Conservation (phyloP, 1,284 basidiomycete species). For the Fomes fomentarius region DNA sequence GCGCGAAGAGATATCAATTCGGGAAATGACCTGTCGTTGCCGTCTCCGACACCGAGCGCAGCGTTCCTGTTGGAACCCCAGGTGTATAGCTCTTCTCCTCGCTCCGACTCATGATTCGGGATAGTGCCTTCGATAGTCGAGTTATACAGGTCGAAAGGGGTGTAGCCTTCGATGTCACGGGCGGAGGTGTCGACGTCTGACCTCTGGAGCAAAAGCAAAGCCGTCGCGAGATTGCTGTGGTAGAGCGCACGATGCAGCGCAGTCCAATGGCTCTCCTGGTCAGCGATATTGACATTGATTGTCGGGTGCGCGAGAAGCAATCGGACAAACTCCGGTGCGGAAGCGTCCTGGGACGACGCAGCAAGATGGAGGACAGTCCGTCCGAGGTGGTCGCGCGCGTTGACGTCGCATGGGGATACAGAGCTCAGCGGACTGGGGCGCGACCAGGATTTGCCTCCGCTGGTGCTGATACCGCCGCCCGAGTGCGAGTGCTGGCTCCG, state of each 20-base stretch:
- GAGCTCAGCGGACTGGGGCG: conserved; percentile 49
- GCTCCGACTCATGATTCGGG: conserved; percentile 45
- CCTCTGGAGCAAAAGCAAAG: conserved; percentile 76
- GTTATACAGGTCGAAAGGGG: conserved; percentile 94
- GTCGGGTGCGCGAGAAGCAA: conserved; percentile 80
- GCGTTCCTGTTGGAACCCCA: conserved; percentile 95
- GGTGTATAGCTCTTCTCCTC: conserved; percentile 72
- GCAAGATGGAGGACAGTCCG: conserved; percentile 88
- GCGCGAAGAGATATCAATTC: conserved; percentile 70
- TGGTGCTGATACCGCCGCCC: conserved; percentile 40
- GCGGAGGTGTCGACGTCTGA: conserved; percentile 74
- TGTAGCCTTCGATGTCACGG: conserved; percentile 91
- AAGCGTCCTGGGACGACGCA: conserved; percentile 59
- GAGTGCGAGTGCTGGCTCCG: conserved; percentile 22
- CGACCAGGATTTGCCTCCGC: conserved; percentile 70
- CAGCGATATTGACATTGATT: conserved; percentile 83
- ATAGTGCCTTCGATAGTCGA: conserved; percentile 79
- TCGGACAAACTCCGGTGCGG: conserved; percentile 79
- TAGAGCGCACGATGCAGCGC: conserved; percentile 93
- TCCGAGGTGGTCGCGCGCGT: conserved; percentile 73
- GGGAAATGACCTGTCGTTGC: conserved; percentile 78
- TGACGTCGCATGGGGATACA: conserved; percentile 58
- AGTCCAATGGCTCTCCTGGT: conserved; percentile 90
- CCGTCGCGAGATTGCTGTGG: conserved; percentile 80
- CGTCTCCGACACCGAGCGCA: conserved; percentile 82